Conservation (phyloP, 495 filamentous ascomycete species). For the Aspergillus leporis region DNA sequence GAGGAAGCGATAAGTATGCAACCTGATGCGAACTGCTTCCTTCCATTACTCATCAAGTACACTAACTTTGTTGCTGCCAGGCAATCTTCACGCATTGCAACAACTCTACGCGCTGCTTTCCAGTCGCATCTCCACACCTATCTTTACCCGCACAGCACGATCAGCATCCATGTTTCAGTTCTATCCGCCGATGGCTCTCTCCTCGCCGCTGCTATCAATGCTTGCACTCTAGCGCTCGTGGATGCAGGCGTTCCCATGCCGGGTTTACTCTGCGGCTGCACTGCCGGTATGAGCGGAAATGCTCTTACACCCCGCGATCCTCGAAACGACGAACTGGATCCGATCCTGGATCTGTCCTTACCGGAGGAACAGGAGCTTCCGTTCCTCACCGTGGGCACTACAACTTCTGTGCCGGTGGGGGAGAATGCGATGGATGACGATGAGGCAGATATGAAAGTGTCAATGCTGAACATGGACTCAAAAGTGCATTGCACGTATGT, state of each 20-base stretch:
- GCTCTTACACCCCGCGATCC: constrained; percentile 54
- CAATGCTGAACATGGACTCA: constrained; percentile 80
- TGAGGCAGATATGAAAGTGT: constrained; percentile 64
- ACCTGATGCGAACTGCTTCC: background rate
- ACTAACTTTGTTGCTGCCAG: constrained; percentile 43
- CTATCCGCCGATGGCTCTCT: constrained; percentile 90
- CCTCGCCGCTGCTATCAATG: constrained; percentile 87
- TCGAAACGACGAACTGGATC: constrained; percentile 73
- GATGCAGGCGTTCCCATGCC: constrained; percentile 95
- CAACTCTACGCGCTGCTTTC: constrained; percentile 73
- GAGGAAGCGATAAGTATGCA: constrained; percentile 71
- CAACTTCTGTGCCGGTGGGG: constrained; percentile 53
- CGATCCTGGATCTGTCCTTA: constrained; percentile 82
- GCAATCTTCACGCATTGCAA: constrained; percentile 76
- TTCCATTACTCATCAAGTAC: background rate
- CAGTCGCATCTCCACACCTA: constrained; percentile 73
- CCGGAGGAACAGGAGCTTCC: constrained; percentile 90
- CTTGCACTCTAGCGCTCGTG: constrained; percentile 85
- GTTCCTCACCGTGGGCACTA: constrained; percentile 79
- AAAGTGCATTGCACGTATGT: constrained; percentile 71
- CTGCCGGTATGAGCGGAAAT: constrained; percentile 71
- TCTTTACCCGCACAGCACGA: constrained; percentile 86
- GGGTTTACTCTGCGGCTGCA: constrained; percentile 86
- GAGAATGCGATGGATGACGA: constrained; percentile 40
- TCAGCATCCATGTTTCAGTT: constrained; percentile 79